Evolutionary conservation across 179 eudicot species (phyloP), one percentile per base, ranked within the genome.

Genomic region (Heliamphora pulchella): DNA sequence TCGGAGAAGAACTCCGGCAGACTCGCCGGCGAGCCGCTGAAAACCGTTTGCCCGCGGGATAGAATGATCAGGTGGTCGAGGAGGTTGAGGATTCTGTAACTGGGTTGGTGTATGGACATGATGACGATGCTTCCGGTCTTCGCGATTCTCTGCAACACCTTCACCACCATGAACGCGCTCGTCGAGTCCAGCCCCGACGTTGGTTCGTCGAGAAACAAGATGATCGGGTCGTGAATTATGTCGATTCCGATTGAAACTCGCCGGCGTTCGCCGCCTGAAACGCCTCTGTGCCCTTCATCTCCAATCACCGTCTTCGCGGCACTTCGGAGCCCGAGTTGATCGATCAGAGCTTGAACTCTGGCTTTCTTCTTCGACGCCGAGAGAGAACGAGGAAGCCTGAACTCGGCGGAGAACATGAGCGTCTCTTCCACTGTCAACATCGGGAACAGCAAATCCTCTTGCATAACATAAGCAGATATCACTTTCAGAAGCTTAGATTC

Each of bases 341-440:
- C 91, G 18, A 88, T 87, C 2, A 88, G 71, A 11, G 91, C 88
- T 57, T 87, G 88, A 5, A 88, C 91, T 10, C 91, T 78, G 43
- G 78, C 64, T 58, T 79, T 83, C 83, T 88, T 88, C 83, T 88
- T 88, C 4, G 86, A 79, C 3, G 57, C 82, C 0, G 91, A 88
- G 0, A 87, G 84, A 20, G 88, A 54, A 13, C 89, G 48, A 0
- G 91, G 91, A 68, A 88, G 88, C 3, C 88, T 65, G 59, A 88
- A 88, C 77, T 88, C 89, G 9, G 91, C 91, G 0, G 91, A 85
- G 61, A 85, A 88, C 91, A 85, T 87, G 4, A 88, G 82, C 0
- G 91, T 88, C 61, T 88, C 91, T 17, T 88, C 89, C 0, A 88
- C 91, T 0, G 91, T 88, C 1, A 88, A 76, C 91, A 88, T 88